A percentile compares a stretch with the other conserved stretches of the same genome.
phyloP scores from a whole-genome alignment of 768 basidiomycete species.

The Boletus speciosus region DNA sequence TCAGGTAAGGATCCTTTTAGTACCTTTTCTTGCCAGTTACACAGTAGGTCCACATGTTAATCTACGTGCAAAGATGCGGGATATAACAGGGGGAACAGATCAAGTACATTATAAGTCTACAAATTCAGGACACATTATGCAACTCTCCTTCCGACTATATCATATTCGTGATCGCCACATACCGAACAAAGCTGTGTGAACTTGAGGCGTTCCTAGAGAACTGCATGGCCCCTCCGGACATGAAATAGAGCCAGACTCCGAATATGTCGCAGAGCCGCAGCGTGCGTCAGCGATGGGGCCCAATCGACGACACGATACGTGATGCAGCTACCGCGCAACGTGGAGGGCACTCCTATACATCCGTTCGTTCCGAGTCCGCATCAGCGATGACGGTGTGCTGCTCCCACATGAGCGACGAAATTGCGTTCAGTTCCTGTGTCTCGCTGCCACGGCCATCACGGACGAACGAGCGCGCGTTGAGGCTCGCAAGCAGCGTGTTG shows the following conservation, averaged over 20 bases:
- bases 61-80: background rate
- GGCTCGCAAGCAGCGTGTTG: slow-evolving; percentile 32
- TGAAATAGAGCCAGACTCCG: too few relatives aligned
- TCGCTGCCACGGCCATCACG: slow-evolving; percentile 9
- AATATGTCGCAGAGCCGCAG: background rate
- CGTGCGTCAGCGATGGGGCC: background rate
- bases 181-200: background rate
- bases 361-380: background rate
- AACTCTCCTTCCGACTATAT: too few relatives aligned
- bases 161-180: background rate
- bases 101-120: background rate
- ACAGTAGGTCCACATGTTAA: slow-evolving; percentile 3
- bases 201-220: background rate
- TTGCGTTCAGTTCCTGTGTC: background rate
- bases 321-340: background rate
- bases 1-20: slow-evolving; percentile 10
- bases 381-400: background rate
- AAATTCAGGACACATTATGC: background rate
- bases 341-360: background rate
- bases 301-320: background rate
- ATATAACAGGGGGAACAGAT: background rate
- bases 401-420: slow-evolving; percentile 10
- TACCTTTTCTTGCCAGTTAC: slow-evolving; percentile 10
- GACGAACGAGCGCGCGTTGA: slow-evolving; percentile 25
- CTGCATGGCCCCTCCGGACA: background rate